Base-by-base conservation (phyloP, 495 filamentous ascomycete genomes). In the Aspergillus nidulans region DNA sequence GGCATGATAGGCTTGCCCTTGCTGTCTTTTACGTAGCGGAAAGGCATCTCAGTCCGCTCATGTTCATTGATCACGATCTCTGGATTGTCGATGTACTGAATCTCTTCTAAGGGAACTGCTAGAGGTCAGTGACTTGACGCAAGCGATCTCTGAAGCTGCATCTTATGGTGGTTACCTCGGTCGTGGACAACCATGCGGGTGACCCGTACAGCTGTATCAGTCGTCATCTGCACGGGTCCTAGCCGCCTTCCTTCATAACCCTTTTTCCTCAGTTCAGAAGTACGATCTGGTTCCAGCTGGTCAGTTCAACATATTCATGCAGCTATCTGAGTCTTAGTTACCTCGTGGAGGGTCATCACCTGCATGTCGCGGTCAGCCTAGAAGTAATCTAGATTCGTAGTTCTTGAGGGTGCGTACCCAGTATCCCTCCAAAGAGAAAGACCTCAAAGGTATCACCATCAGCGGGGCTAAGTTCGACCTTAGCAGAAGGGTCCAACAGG, bases 151-250 rank as follows among this genome's bases (percentile, higher is more conserved):
- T 38, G 21, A 41, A 25, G 20, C 8, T 36, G 36, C 32, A 23
- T 6, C 10, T 39, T 19, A 34, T 2, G 9, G 21, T 18, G 52
- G 47, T 15, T 53, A 95, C 92, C 78, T 74, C 88, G 86, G 43
- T 89, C 83, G 57, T 96, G 86, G 9, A 92, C 81, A 15, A 97
- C 87, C 66, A 95, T 82, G 53, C 95, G 83, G 34, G 94, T 96
- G 9, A 97, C 94, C 55, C 94, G 79, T 30, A 96, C 94, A 1
- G 94, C 94, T 16, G 94, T 98, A 70, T 98, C 94, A 0, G 94
- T 98, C 8, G 94, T 97, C 94, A 98, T 97, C 71, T 98, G 94
- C 61, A 91, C 83, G 15, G 92, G 90, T 0, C 95, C 95, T 41
- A 98, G 77, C 56, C 92, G 81, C 51, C 94, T 86, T 41, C 92